These are phyloP conservation scores for Ciborinia camelliae DNA, from an alignment of 2,329 filamentous ascomycete species.

Conservation along the genomic window DNA sequence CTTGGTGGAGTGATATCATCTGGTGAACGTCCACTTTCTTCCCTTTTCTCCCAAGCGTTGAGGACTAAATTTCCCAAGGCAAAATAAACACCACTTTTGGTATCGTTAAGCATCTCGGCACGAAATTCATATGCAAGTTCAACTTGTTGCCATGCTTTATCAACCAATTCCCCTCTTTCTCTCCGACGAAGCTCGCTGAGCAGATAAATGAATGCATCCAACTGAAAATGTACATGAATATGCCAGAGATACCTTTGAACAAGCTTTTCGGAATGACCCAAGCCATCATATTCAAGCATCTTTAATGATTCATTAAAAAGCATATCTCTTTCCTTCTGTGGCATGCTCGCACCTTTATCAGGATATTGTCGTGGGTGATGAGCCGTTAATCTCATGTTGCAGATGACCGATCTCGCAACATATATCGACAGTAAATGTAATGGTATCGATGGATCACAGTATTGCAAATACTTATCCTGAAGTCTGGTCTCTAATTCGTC, in stretches of 20 bases:
- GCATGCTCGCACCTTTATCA: slow-evolving; percentile 35
- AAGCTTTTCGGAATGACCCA: slow-evolving; percentile 33
- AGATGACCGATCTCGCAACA: slow-evolving; percentile 33
- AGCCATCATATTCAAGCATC: slow-evolving; percentile 39
- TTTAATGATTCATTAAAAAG: slow-evolving; percentile 39
- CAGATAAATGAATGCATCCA: slow-evolving; percentile 39
- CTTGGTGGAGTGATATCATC: slow-evolving; percentile 17
- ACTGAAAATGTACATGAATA: slow-evolving; percentile 38
- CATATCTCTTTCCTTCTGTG: slow-evolving; percentile 37
- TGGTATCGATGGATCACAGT: slow-evolving; percentile 43
- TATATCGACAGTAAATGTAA: slow-evolving; percentile 38
- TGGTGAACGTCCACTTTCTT: slow-evolving; percentile 25
- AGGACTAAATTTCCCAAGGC: slow-evolving; percentile 35
- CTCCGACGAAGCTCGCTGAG: slow-evolving; percentile 38
- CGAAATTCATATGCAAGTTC: slow-evolving; percentile 34
- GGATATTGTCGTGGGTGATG: slow-evolving; percentile 36
- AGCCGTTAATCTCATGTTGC: slow-evolving; percentile 37
- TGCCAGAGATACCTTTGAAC: slow-evolving; percentile 39
- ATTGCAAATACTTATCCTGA: slow-evolving; percentile 42
- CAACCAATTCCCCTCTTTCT: slow-evolving; percentile 32
- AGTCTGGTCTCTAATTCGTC: slow-evolving; percentile 37
- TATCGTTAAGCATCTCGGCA: slow-evolving; percentile 32
- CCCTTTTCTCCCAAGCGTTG: slow-evolving; percentile 35
- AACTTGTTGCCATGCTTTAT: slow-evolving; percentile 37
- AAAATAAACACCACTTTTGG: slow-evolving; percentile 31